Evolutionary conservation across 768 basidiomycete species (phyloP), one percentile per base, ranked within the genome.

Genomic region (Dictyophora rubrovolvata): DNA sequence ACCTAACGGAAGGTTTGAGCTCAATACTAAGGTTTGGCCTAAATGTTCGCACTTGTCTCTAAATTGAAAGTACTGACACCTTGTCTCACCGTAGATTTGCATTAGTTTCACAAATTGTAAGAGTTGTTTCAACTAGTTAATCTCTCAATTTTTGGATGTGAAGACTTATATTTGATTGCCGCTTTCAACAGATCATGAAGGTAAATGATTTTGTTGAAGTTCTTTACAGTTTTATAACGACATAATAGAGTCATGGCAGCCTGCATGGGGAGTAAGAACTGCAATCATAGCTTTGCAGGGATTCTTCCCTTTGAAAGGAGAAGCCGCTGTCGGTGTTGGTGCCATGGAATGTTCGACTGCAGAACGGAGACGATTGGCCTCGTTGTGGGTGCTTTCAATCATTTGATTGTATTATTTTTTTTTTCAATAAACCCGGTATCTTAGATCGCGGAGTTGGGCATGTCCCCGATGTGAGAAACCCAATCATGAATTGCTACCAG

Each of bases 181-280:
- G 18, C 28, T 28, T 28, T 28, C 28, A 28, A 28, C 37, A 50
- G 53, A 55, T 20, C 48, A 56, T 49, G 23, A 51, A 51, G 16
- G 16, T 34, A 48, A 69, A 70, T 72, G 36, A 70, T 69, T 59
- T 28, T 28, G 17, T 34, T 49, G 21, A 42, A 42, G 12, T 42
- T 42, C 68, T 66, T 47, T 34, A 69, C 65, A 33, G 54, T 58
- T 23, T 42, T 21, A 48, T 23, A 22, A 60, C 47, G 65, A 91
- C 88, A 95, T 75, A 64, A 91, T 93, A 71, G 95, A 97, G 65
- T 77, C 90, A 34, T 98, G 95, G 95, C 93, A 97, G 71, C 95
- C 95, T 37, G 92, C 93, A 22, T 98, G 95, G 95, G 95, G 95
- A 57, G 89, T 98, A 18, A 82, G 95, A 62, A 65, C 62, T 90